Percentiles rank a stretch among this genome's conserved stretches.
Evolutionary conservation across 805 yeast genomes (phyloP).

Genomic region (Barnettozyma populi): DNA sequence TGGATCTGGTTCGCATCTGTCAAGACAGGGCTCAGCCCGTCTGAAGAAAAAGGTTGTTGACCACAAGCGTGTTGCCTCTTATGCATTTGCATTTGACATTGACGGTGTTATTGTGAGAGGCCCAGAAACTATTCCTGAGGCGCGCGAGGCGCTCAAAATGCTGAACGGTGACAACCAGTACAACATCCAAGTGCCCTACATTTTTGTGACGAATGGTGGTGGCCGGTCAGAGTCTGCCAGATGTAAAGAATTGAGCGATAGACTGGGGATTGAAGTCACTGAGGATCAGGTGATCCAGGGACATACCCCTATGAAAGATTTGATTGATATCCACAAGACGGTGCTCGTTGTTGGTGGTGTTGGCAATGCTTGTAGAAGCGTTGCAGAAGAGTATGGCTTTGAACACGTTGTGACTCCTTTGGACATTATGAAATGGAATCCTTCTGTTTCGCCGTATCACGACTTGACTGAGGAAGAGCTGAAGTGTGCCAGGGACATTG

Average conservation of each 20-base stretch:
- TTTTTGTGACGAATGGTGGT: conserved; percentile 88
- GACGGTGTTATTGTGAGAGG: conserved; percentile 89
- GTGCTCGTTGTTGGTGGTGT: conserved; percentile 88
- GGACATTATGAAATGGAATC: conserved; percentile 82
- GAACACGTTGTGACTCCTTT: conserved; percentile 75
- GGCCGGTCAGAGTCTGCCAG: conserved; percentile 77
- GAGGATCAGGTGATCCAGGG: conserved; percentile 86
- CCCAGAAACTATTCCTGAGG: conserved; percentile 78
- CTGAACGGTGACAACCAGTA: conserved; percentile 75
- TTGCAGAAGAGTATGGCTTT: conserved; percentile 82
- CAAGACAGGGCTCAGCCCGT: conserved; percentile 28
- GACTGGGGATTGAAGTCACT: conserved; percentile 56
- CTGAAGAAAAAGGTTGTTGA: conserved; percentile 50
- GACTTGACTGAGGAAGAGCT: conserved; percentile 68
- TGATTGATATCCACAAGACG: conserved; percentile 60
- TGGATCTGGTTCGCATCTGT: conserved; percentile 10
- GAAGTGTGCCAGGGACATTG: conserved; percentile 45
- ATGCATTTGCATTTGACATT: conserved; percentile 89
- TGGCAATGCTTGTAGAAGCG: conserved; percentile 76
- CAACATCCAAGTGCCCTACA: conserved; percentile 75
- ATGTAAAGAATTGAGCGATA: conserved; percentile 60
- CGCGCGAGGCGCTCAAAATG: conserved; percentile 63
- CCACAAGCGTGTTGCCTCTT: conserved; percentile 69
- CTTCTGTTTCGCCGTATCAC: conserved; percentile 81
- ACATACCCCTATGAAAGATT: conserved; percentile 88